These are phyloP conservation scores for Physcomitrium patens DNA, from an alignment of 225 moss, liverwort and hornwort genomes.

Conservation along the genomic window DNA sequence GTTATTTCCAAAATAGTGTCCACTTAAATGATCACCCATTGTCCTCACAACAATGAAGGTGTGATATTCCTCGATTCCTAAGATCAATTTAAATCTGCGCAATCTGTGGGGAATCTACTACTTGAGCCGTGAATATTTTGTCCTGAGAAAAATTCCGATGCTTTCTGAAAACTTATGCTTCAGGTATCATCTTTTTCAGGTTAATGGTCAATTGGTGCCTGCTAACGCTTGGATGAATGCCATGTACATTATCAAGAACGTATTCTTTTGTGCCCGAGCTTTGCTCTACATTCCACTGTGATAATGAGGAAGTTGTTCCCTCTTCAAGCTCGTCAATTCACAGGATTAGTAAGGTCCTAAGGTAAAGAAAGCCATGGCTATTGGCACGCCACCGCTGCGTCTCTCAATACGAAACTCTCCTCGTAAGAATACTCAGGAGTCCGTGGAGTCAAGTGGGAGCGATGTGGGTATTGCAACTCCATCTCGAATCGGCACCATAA, in stretches of 20 bases:
- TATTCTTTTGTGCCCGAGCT: background rate
- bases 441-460: constrained; percentile 9
- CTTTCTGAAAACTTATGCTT: background rate
- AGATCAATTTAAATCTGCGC: background rate
- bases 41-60: no score
- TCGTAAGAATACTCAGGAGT: constrained; percentile 24
- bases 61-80: background rate
- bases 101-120: no score
- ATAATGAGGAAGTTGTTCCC: background rate
- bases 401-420: constrained; percentile 28
- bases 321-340: background rate
- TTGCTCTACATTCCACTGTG: background rate
- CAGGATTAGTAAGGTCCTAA: background rate
- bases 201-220: constrained; percentile 5
- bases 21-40: no score
- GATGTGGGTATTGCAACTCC: constrained; percentile 12
- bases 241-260: background rate
- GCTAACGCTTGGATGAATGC: background rate
- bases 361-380: constrained; percentile 21
- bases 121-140: no score
- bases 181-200: background rate
- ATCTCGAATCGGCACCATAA: constrained; percentile 12
- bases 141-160: background rate
- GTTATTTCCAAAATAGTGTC: no score
- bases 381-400: constrained; percentile 32